Evolutionary conservation across 2,329 filamentous ascomycete genomes (phyloP).

Genomic region (Cryphonectria nitschkei): DNA sequence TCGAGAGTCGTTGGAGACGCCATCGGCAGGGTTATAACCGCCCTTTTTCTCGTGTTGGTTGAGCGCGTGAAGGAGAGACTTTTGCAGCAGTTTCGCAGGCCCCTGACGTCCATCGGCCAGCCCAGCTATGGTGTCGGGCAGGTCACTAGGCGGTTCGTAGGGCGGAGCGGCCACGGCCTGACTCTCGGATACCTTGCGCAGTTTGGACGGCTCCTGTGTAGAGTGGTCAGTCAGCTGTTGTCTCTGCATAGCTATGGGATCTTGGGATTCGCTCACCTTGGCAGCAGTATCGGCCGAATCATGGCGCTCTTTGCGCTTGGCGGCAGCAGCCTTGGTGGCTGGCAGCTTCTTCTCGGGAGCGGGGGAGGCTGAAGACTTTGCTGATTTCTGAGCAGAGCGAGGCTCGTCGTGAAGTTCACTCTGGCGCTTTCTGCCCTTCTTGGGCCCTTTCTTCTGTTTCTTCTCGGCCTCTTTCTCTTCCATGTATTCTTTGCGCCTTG

Average conservation of each 20-base stretch:
- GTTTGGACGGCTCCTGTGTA: constrained; percentile 49
- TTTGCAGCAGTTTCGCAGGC: constrained; percentile 71
- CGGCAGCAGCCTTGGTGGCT: constrained; percentile 41
- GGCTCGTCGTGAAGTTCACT: constrained; percentile 60
- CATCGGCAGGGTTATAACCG: constrained; percentile 64
- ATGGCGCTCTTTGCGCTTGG: constrained; percentile 62
- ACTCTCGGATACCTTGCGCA: constrained; percentile 60
- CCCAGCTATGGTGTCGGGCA: constrained; percentile 54
- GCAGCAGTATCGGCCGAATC: constrained; percentile 56
- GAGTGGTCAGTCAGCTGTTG: background rate
- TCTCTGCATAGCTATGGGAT: too few relatives aligned
- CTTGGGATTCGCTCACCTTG: constrained; percentile 47
- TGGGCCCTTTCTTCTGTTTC: constrained; percentile 61
- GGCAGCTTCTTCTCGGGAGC: constrained; percentile 48
- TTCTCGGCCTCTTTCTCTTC: constrained; percentile 65
- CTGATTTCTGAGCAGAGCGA: constrained; percentile 43
- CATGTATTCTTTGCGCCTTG: constrained; percentile 64
- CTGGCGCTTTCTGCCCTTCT: constrained; percentile 63
- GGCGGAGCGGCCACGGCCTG: constrained; percentile 44
- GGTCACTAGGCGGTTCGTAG: constrained; percentile 56
- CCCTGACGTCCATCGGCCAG: constrained; percentile 68
- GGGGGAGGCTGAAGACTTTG: constrained; percentile 42
- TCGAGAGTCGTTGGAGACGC: constrained; percentile 64
- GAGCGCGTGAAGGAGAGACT: constrained; percentile 69
- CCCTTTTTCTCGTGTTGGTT: constrained; percentile 68